phyloP scores from a whole-genome alignment of 805 yeast genomes.

The Saturnispora halmiae region DNA sequence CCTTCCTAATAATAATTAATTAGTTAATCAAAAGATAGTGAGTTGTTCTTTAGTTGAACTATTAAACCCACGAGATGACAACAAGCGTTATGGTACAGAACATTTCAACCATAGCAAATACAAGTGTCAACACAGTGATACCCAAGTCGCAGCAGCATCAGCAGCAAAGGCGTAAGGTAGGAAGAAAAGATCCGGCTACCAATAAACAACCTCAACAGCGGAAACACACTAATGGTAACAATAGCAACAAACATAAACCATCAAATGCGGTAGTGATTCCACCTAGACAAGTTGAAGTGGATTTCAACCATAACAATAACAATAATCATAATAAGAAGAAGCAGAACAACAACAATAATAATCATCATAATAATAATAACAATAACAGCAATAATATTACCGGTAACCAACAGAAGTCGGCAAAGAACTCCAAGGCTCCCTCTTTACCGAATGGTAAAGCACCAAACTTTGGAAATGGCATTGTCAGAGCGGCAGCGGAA shows the following conservation, averaged over 20 bases:
- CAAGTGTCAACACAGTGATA: too few relatives aligned
- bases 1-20: too few relatives aligned
- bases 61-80: too few relatives aligned
- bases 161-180: too few relatives aligned
- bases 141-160: too few relatives aligned
- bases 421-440: neutral
- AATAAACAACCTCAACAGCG: conserved; percentile 1
- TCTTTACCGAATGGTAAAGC: conserved; percentile 14
- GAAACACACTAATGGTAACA: conserved; percentile 1
- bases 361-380: conserved; percentile 7
- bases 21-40: too few relatives aligned
- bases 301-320: conserved; percentile 11
- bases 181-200: neutral
- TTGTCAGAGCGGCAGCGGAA: conserved; percentile 10
- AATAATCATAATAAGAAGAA: neutral
- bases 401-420: too few relatives aligned
- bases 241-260: neutral
- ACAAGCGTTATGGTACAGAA: too few relatives aligned
- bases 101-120: too few relatives aligned
- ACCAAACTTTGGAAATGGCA: conserved; percentile 12
- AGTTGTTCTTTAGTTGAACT: too few relatives aligned
- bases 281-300: conserved; percentile 24
- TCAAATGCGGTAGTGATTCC: conserved; percentile 19
- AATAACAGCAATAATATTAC: conserved; percentile 13
- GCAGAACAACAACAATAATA: neutral